A percentile compares a stretch with the other conserved stretches of the same genome.
Conservation (phyloP, 495 filamentous ascomycete genomes). For the Thermothielavioides terrestris region DNA sequence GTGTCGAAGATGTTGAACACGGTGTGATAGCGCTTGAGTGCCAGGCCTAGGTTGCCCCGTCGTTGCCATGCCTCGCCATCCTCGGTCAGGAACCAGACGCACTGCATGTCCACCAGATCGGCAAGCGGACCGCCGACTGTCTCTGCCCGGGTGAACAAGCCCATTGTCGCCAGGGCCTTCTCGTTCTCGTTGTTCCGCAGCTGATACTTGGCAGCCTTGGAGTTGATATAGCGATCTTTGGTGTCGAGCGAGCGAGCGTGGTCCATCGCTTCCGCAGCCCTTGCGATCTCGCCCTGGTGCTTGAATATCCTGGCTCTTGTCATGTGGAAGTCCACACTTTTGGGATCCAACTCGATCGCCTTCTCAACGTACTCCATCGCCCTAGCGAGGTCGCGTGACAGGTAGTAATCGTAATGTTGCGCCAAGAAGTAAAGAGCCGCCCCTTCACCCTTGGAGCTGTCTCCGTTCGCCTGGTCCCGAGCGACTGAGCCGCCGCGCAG, state of each 20-base stretch:
- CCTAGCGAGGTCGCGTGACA: slow-evolving; percentile 73
- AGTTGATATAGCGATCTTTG: slow-evolving; percentile 94
- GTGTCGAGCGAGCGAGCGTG: slow-evolving; percentile 74
- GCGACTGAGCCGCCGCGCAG: slow-evolving; percentile 39
- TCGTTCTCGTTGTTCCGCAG: slow-evolving; percentile 87
- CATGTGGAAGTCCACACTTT: slow-evolving; percentile 87
- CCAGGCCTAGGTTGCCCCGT: slow-evolving; percentile 71
- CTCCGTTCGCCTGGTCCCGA: slow-evolving; percentile 39
- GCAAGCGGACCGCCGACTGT: slow-evolving; percentile 77
- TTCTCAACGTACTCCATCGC: slow-evolving; percentile 77
- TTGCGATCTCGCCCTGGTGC: slow-evolving; percentile 69
- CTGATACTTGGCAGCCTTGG: slow-evolving; percentile 95
- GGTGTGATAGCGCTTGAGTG: slow-evolving; percentile 81
- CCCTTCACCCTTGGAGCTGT: slow-evolving; percentile 57
- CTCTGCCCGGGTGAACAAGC: slow-evolving; percentile 84
- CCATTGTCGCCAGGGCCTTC: slow-evolving; percentile 76
- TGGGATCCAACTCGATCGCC: slow-evolving; percentile 65
- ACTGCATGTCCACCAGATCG: slow-evolving; percentile 97
- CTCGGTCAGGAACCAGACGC: slow-evolving; percentile 93
- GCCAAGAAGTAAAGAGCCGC: slow-evolving; percentile 86
- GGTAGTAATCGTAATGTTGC: slow-evolving; percentile 91
- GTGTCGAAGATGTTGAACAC: slow-evolving; percentile 89
- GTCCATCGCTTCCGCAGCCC: slow-evolving; percentile 84
- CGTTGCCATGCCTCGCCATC: slow-evolving; percentile 86
- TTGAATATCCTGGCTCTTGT: slow-evolving; percentile 93